A percentile compares a stretch with the other conserved stretches of the same genome.
These are phyloP conservation scores for Fusarium sp. DNA, from an alignment of 2,329 filamentous ascomycete genomes.

Conservation along the genomic window DNA sequence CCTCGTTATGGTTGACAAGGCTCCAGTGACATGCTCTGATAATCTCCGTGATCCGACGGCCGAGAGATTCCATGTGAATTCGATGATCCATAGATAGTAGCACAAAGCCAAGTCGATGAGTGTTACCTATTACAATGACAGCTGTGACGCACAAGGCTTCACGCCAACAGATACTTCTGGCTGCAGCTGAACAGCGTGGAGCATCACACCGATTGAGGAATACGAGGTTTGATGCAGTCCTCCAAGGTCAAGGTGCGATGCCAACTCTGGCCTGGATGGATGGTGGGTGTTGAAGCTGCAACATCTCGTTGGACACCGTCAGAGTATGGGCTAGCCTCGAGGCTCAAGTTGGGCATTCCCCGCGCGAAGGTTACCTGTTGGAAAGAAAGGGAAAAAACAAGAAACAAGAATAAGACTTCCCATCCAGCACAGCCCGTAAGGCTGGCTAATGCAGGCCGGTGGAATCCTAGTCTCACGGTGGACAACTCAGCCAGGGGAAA, in stretches of 20 bases:
- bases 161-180: conserved; percentile 2
- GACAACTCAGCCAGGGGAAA: conserved; percentile 11
- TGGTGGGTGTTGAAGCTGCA: conserved; percentile 12
- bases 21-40: conserved; percentile 3
- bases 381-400: too few species aligned
- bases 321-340: conserved; percentile 1
- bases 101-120: not conserved
- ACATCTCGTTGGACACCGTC: conserved; percentile 29
- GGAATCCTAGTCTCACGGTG: not conserved
- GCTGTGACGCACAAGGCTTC: conserved; percentile 28
- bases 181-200: conserved; percentile 20
- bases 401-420: not conserved
- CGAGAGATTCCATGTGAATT: not conserved
- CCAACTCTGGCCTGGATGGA: not conserved
- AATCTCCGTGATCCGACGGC: conserved; percentile 28
- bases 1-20: not conserved
- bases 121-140: conserved; percentile 2
- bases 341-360: conserved; percentile 19
- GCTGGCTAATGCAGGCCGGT: conserved; percentile 35
- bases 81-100: not conserved
- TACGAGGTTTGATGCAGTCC: conserved; percentile 33
- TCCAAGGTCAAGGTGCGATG: not conserved
- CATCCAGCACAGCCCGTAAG: conserved; percentile 11
- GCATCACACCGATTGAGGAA: conserved; percentile 31
- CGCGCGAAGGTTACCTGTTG: not conserved